Conservation (phyloP, 2,329 filamentous ascomycete species). For the Pochonia chlamydosporia region DNA sequence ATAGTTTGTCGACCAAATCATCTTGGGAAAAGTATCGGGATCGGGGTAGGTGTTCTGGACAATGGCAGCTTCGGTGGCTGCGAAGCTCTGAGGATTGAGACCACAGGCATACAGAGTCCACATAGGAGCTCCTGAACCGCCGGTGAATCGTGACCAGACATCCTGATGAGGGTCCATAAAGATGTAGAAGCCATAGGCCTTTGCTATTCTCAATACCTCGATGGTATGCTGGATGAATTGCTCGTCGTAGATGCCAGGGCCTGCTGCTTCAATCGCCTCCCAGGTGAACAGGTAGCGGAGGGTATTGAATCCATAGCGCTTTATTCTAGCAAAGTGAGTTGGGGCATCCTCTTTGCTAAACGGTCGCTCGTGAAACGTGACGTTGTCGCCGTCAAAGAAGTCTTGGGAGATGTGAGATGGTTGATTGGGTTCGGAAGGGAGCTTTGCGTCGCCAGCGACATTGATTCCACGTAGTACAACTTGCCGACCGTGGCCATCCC, state of each 20-base stretch:
- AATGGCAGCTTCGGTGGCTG: conserved; percentile 81
- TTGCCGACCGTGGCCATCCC: conserved; percentile 75
- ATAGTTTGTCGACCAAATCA: conserved; percentile 99
- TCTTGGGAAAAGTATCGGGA: conserved; percentile 84
- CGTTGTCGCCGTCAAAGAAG: conserved; percentile 90
- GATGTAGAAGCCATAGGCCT: conserved; percentile 87
- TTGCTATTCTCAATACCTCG: conserved; percentile 73
- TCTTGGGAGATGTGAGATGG: conserved; percentile 71
- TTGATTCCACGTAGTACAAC: conserved; percentile 92
- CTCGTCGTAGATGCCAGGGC: conserved; percentile 89
- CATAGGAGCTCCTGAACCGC: conserved; percentile 91
- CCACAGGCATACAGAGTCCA: conserved; percentile 97
- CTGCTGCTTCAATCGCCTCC: conserved; percentile 94
- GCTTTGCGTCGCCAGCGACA: conserved; percentile 83
- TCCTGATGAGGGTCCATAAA: conserved; percentile 99
- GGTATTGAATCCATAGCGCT: conserved; percentile 89
- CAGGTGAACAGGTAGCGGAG: conserved; percentile 97
- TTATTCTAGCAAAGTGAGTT: conserved; percentile 78
- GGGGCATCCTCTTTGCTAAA: conserved; percentile 80
- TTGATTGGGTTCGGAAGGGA: conserved; percentile 72
- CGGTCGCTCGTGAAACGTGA: conserved; percentile 82
- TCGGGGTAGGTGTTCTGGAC: conserved; percentile 92
- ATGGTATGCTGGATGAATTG: conserved; percentile 91
- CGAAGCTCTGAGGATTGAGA: conserved; percentile 79
- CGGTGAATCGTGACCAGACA: conserved; percentile 93